phyloP scores from a whole-genome alignment of 2,329 filamentous ascomycete genomes.

The Aspergillus felis region DNA sequence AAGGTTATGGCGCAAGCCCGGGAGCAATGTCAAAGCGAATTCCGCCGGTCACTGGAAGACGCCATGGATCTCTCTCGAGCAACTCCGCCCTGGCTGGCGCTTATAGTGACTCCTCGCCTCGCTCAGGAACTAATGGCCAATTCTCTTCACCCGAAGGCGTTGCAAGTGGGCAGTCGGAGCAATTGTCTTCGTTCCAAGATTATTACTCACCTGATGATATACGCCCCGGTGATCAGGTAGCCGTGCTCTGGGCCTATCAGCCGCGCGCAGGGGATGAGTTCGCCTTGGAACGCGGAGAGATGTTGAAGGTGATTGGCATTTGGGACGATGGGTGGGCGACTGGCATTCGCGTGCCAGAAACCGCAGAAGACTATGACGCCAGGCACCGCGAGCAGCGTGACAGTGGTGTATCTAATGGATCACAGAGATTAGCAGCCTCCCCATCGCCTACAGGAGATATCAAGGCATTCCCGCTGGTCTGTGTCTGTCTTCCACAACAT shows the following conservation, averaged over 20 bases:
- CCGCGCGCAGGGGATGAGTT: conserved; percentile 93
- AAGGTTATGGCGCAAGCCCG: conserved; percentile 68
- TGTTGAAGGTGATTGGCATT: conserved; percentile 96
- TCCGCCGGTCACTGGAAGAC: conserved; percentile 52
- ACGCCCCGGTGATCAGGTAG: conserved; percentile 81
- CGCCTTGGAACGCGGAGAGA: conserved; percentile 86
- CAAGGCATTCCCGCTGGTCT: conserved; percentile 96
- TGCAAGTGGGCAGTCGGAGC: conserved; percentile 88
- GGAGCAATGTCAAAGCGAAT: conserved; percentile 57
- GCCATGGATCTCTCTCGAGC: conserved; percentile 86
- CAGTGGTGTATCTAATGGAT: conserved; percentile 85
- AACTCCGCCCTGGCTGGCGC: conserved; percentile 64
- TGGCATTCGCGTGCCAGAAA: conserved; percentile 75
- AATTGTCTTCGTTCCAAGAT: conserved; percentile 94
- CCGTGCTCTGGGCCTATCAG: conserved; percentile 94
- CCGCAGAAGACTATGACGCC: conserved; percentile 83
- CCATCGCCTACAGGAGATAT: conserved; percentile 73
- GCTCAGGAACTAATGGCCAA: conserved; percentile 60
- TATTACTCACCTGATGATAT: conserved; percentile 98
- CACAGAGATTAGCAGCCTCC: conserved; percentile 57
- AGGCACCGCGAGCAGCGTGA: conserved; percentile 76
- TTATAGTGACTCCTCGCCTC: conserved; percentile 70
- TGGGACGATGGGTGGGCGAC: conserved; percentile 99
- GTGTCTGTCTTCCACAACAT: conserved; percentile 89
- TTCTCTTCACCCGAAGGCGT: conserved; percentile 82